Conservation (phyloP, 1,284 basidiomycete species). For the Tremellales sp. region DNA sequence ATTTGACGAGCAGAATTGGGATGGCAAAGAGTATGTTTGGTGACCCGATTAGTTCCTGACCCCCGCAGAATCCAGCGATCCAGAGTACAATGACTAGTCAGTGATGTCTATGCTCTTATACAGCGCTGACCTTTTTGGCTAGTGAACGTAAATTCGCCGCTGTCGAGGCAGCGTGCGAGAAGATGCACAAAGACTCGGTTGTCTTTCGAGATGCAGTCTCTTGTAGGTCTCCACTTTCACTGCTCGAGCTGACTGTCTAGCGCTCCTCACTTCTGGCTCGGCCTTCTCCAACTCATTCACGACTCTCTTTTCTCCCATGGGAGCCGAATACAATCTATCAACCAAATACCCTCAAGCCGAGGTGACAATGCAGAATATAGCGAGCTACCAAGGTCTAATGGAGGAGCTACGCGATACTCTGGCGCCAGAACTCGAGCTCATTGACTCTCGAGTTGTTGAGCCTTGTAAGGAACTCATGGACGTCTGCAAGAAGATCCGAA, state of each 20-base stretch:
- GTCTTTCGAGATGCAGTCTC: conserved; percentile 79
- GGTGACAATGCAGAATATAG: conserved; percentile 74
- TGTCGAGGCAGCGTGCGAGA: conserved; percentile 78
- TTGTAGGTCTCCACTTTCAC: conserved; percentile 52
- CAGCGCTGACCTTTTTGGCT: neutral
- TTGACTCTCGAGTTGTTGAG: conserved; percentile 77
- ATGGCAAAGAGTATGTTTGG: conserved; percentile 77
- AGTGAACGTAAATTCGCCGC: conserved; percentile 67
- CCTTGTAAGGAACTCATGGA: conserved; percentile 86
- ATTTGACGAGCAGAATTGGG: conserved; percentile 77
- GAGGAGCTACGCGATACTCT: conserved; percentile 76
- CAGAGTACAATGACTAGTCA: conserved; percentile 62
- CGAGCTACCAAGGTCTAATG: conserved; percentile 67
- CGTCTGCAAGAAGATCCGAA: conserved; percentile 83
- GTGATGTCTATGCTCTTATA: conserved; percentile 5
- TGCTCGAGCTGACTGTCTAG: conserved; percentile 48
- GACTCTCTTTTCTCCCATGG: conserved; percentile 73
- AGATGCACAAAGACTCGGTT: conserved; percentile 87
- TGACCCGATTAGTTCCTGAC: neutral
- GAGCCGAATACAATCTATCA: conserved; percentile 75
- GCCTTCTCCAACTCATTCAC: conserved; percentile 74
- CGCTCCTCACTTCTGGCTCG: conserved; percentile 72
- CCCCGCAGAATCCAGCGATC: conserved; percentile 69
- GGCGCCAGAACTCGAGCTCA: conserved; percentile 89
- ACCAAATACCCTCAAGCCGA: conserved; percentile 72